Conservation (phyloP, 495 filamentous ascomycete species). For the Daldinia vernicosa region DNA sequence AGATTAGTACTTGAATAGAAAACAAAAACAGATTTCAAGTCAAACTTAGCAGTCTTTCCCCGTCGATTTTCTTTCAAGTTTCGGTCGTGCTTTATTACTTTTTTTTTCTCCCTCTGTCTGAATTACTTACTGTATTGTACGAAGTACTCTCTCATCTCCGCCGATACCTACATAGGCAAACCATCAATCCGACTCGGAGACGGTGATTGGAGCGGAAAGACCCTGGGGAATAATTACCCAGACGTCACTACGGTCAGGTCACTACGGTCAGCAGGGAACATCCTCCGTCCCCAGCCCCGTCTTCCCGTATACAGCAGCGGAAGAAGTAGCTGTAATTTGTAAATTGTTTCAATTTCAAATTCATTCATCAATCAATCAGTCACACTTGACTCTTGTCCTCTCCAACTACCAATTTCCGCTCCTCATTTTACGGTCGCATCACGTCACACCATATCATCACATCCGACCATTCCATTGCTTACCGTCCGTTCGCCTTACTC, state of each 20-base stretch:
- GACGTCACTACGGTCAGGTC: conserved; percentile 39
- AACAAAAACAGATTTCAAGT: conserved; percentile 10
- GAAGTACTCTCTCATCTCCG: conserved; percentile 6
- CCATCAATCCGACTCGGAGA: conserved; percentile 12
- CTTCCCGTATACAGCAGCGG: conserved; percentile 22
- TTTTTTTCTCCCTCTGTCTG: background rate
- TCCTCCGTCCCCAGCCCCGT: conserved; percentile 12
- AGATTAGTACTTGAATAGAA: conserved; percentile 31
- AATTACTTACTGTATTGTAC: conserved; percentile 7
- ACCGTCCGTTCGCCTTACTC: background rate
- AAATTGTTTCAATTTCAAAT: conserved; percentile 24
- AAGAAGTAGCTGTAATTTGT: conserved; percentile 30
- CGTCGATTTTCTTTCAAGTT: conserved; percentile 10
- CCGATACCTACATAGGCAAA: conserved; percentile 5
- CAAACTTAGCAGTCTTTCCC: background rate
- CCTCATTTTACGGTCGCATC: conserved; percentile 1
- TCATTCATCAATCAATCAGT: conserved; percentile 5
- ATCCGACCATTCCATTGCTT: conserved; percentile 15
- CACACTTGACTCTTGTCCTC: conserved; percentile 2
- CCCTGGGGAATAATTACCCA: conserved; percentile 16
- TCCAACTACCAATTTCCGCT: conserved; percentile 21
- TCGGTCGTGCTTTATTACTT: conserved; percentile 7
- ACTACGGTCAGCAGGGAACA: conserved; percentile 32
- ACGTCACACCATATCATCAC: conserved; percentile 22
- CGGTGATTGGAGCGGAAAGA: conserved; percentile 29